Percentiles rank a stretch among this genome's conserved stretches.
Evolutionary conservation across 208 protist species (phyloP).

Genomic region (Leishmania braziliensis): DNA sequence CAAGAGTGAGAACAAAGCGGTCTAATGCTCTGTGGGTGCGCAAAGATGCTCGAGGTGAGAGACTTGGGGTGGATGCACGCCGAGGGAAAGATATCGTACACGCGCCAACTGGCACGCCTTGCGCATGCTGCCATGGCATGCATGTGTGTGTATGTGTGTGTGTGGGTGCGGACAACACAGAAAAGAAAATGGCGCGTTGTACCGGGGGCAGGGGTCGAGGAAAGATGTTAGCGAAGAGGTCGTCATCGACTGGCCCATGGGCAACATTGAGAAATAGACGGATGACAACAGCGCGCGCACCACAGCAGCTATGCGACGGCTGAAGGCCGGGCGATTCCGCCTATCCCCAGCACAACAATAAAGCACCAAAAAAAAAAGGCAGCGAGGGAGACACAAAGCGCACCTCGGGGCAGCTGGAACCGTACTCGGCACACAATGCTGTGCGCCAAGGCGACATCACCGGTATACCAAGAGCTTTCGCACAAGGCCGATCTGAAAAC

Average conservation of each 20-base stretch:
- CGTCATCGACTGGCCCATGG: neutral
- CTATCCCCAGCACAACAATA: neutral
- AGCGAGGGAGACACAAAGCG: neutral
- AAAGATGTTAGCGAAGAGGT: slow-evolving; percentile 1
- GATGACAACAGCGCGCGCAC: slow-evolving; percentile 6
- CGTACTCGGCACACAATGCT: neutral
- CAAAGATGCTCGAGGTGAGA: neutral
- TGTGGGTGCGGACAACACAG: neutral
- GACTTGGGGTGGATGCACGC: neutral
- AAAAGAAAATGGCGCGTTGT: slow-evolving; percentile 2
- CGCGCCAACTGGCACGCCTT: neutral
- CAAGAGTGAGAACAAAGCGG: neutral
- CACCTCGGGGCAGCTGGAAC: neutral
- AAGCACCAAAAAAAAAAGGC: neutral
- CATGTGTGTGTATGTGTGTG: neutral
- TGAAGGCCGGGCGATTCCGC: neutral
- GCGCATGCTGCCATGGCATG: neutral
- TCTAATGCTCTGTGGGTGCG: neutral
- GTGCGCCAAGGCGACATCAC: neutral
- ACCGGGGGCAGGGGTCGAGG: neutral
- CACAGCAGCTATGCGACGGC: neutral
- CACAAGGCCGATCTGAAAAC: neutral
- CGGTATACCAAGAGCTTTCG: neutral
- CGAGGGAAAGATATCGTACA: neutral
- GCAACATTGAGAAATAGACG: slow-evolving; percentile 3